Evolutionary conservation across 306 rosid genomes (phyloP).

Genomic region (Arachis stenosperma): DNA sequence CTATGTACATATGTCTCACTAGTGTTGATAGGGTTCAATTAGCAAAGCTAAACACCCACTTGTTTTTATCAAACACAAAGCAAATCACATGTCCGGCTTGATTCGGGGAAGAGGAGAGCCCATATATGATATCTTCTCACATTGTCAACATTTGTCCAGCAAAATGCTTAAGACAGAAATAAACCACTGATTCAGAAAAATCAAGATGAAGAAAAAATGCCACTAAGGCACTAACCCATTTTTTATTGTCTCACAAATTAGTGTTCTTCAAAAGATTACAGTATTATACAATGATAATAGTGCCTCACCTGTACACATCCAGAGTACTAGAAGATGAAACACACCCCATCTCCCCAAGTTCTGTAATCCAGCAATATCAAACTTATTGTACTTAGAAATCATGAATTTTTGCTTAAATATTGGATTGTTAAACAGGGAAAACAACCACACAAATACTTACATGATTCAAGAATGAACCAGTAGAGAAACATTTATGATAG

Average conservation of each 20-base stretch:
- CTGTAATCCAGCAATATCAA: constrained; percentile 60
- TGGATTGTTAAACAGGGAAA: constrained; percentile 9
- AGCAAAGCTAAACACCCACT: constrained; percentile 38
- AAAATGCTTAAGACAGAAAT: constrained; percentile 40
- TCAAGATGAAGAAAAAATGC: constrained; percentile 8
- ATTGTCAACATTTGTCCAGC: constrained; percentile 42
- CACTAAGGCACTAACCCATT: constrained; percentile 27
- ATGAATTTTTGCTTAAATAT: constrained; percentile 32
- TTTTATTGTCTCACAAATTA: constrained; percentile 42
- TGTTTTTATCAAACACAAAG: constrained; percentile 39
- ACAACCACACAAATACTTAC: constrained; percentile 30
- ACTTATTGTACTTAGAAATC: constrained; percentile 42
- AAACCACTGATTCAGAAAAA: constrained; percentile 29
- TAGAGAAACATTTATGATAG: constrained; percentile 31
- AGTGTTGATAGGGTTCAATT: constrained; percentile 29
- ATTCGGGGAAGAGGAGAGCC: constrained; percentile 39
- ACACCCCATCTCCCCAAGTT: constrained; percentile 58
- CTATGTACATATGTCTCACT: constrained; percentile 33
- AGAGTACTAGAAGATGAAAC: constrained; percentile 54
- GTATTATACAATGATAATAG: constrained; percentile 43
- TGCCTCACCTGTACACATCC: constrained; percentile 64
- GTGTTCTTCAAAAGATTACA: constrained; percentile 14
- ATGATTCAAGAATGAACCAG: constrained; percentile 25
- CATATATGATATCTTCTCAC: constrained; percentile 37
- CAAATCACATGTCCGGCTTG: constrained; percentile 33